Evolutionary conservation across 2,329 filamentous ascomycete species (phyloP).

Genomic region (Colletotrichum sp.): DNA sequence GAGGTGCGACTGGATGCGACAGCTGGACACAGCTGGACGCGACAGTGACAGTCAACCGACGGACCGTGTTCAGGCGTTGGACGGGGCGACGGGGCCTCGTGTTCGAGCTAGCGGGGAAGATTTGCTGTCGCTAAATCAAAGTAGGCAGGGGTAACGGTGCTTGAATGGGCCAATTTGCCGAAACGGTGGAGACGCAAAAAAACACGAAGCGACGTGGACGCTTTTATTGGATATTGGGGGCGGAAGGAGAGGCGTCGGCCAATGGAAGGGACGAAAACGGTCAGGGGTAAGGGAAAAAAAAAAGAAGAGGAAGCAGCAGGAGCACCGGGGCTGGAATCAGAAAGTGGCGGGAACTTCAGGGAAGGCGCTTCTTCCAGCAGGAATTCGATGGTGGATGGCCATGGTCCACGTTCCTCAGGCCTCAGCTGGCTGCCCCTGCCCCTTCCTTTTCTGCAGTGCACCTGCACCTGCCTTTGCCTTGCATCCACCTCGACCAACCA

Average conservation of each 20-base stretch:
- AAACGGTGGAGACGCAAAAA: slow-evolving; percentile 7
- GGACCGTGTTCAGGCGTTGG: background rate
- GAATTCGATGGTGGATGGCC: background rate
- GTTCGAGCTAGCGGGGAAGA: slow-evolving; percentile 10
- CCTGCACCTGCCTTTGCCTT: background rate
- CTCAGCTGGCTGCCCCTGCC: background rate
- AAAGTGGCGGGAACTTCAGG: background rate
- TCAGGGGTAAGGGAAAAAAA: background rate
- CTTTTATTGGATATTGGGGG: slow-evolving; percentile 4
- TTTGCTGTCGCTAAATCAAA: background rate
- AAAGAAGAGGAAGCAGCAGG: background rate
- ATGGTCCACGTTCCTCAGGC: background rate
- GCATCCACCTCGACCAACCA: background rate
- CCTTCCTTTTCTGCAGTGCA: background rate
- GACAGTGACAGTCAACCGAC: background rate
- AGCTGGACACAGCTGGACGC: background rate
- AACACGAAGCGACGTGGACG: background rate
- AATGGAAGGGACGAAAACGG: background rate
- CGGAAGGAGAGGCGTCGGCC: background rate
- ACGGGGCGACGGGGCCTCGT: slow-evolving; percentile 12
- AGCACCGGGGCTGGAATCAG: background rate
- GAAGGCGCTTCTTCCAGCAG: background rate
- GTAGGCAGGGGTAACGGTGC: slow-evolving; percentile 5
- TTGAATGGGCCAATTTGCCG: slow-evolving; percentile 25
- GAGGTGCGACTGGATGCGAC: background rate